Conservation (phyloP, 2,329 filamentous ascomycete species). For the Aspergillus novofumigatus region DNA sequence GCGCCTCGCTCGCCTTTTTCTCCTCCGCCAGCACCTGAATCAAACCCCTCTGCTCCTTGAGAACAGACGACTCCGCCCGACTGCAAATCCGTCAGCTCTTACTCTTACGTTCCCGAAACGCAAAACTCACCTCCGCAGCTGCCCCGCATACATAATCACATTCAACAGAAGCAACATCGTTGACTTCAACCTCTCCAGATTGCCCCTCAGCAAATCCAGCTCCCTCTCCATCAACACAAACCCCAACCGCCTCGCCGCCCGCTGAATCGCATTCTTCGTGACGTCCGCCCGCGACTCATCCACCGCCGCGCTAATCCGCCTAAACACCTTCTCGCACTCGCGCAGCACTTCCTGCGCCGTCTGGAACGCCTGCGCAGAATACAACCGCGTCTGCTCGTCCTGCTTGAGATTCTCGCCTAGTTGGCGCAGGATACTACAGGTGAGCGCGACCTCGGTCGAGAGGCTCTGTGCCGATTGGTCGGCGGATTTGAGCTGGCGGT, state of each 20-base stretch:
- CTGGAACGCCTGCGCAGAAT: conserved; percentile 11
- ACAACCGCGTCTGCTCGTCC: conserved; percentile 21
- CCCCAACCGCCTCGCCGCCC: conserved; percentile 13
- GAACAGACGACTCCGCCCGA: not conserved
- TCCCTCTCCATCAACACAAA: conserved; percentile 20
- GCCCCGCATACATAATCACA: conserved; percentile 29
- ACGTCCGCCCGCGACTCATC: not conserved
- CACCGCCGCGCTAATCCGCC: conserved; percentile 6
- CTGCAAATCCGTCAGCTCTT: not conserved
- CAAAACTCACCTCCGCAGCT: conserved; percentile 12
- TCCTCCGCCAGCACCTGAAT: not conserved
- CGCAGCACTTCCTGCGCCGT: conserved; percentile 8
- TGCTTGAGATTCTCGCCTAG: conserved; percentile 21
- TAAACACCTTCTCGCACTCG: conserved; percentile 24
- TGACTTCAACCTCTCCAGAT: conserved; percentile 30
- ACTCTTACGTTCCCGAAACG: not conserved
- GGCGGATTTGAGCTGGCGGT: conserved; percentile 22
- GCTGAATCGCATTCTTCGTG: not conserved
- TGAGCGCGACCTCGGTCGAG: conserved; percentile 27
- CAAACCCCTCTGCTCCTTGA: not conserved
- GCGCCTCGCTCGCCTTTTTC: not conserved
- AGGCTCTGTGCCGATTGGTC: conserved; percentile 18
- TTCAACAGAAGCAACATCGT: conserved; percentile 28
- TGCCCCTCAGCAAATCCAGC: conserved; percentile 22
- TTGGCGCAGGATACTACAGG: conserved; percentile 24